Conservation (phyloP, 371 early-diverging fungal species). For the Apophysomyces variabilis region DNA sequence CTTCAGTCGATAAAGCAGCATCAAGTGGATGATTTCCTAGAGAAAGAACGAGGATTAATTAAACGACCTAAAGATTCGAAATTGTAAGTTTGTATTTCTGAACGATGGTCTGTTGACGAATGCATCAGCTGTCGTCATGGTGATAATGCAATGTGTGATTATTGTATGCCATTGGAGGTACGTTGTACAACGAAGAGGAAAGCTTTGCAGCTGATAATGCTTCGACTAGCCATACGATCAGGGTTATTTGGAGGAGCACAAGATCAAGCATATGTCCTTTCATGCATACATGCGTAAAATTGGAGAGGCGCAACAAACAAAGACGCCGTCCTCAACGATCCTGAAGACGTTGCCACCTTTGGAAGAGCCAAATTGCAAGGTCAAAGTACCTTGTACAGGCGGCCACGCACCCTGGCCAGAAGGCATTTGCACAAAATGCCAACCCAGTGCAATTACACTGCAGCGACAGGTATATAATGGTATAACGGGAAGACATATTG, state of each 20-base stretch:
- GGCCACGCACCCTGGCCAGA: conserved; percentile 93
- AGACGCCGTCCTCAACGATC: conserved; percentile 42
- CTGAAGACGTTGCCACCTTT: conserved; percentile 75
- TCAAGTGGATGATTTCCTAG: conserved; percentile 81
- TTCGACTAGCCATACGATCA: conserved; percentile 81
- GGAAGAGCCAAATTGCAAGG: conserved; percentile 81
- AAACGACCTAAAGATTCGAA: conserved; percentile 76
- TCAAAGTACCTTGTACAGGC: conserved; percentile 80
- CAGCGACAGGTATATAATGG: conserved; percentile 74
- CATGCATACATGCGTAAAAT: conserved; percentile 90
- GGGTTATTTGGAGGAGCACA: conserved; percentile 83
- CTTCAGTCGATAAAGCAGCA: conserved; percentile 63
- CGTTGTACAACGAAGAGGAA: background rate
- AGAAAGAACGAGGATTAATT: conserved; percentile 85
- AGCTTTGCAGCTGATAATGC: background rate
- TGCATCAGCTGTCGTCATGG: conserved; percentile 87
- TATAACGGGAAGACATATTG: background rate
- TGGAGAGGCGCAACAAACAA: conserved; percentile 66
- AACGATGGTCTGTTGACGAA: background rate
- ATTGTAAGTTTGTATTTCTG: conserved; percentile 65
- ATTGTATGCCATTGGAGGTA: conserved; percentile 94
- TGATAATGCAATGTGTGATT: conserved; percentile 94
- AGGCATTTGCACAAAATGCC: conserved; percentile 97
- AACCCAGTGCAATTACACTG: conserved; percentile 92
- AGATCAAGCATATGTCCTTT: conserved; percentile 97